Evolutionary conservation across 75 land plant species (phyloP).

Genomic region (Adiantum capillusveneris): DNA sequence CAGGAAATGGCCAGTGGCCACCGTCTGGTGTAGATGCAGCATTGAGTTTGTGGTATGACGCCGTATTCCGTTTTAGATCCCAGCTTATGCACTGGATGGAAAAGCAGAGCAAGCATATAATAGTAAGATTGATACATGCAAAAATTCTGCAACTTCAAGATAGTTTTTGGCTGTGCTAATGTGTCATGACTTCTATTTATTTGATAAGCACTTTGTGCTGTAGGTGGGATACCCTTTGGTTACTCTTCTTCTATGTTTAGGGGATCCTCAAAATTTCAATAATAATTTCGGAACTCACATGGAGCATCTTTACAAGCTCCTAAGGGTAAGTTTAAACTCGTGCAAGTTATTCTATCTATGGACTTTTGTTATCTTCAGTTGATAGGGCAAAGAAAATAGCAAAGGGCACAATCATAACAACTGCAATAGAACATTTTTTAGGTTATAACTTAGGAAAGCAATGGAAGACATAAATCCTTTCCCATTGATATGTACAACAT

Average conservation of each 20-base stretch:
- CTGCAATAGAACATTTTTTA: too few species aligned
- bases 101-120: slow-evolving; percentile 89
- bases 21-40: slow-evolving; percentile 88
- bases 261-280: slow-evolving; percentile 78
- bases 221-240: slow-evolving; percentile 98
- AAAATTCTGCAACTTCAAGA: too few species aligned
- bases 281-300: slow-evolving; percentile 70
- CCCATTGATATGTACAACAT: too few species aligned
- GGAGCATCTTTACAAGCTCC: slow-evolving; percentile 89
- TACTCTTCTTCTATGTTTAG: slow-evolving; percentile 94
- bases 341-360: too few species aligned
- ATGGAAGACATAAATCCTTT: too few species aligned
- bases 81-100: slow-evolving; percentile 98
- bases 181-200: neutral
- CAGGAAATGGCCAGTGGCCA: slow-evolving; percentile 89
- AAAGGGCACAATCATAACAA: too few species aligned
- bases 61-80: slow-evolving; percentile 70
- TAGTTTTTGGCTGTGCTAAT: too few species aligned
- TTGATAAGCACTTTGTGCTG: slow-evolving; percentile 3
- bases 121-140: slow-evolving; percentile 46
- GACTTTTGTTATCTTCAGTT: too few species aligned
- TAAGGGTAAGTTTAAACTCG: slow-evolving; percentile 82
- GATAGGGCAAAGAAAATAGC: too few species aligned
- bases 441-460: too few species aligned
- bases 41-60: slow-evolving; percentile 92